Evolutionary conservation across 768 basidiomycete species (phyloP).

Genomic region (Chalciporus piperatus): DNA sequence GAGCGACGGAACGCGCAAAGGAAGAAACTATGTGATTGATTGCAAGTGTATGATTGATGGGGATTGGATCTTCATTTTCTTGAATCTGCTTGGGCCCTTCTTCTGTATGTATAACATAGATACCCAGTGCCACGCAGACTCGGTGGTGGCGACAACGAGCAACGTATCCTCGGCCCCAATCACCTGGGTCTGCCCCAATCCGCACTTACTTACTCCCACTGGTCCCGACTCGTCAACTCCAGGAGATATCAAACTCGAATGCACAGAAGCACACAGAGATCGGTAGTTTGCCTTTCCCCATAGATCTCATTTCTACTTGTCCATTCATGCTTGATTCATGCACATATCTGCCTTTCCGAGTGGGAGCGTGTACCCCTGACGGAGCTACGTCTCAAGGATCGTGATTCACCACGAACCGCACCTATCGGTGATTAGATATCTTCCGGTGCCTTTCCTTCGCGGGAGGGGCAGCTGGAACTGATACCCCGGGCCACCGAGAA

Average conservation of each 20-base stretch:
- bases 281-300: background rate
- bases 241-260: too few species aligned
- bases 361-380: background rate
- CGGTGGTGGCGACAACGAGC: background rate
- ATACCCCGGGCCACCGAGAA: background rate
- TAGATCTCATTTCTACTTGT: background rate
- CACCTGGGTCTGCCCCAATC: background rate
- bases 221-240: too few species aligned
- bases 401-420: too few species aligned
- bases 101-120: background rate
- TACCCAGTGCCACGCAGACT: background rate
- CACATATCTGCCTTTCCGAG: background rate
- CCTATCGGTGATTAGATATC: too few species aligned
- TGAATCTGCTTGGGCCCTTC: background rate
- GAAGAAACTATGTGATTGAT: conserved; percentile 5
- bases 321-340: too few species aligned
- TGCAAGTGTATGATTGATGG: background rate
- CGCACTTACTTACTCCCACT: too few species aligned
- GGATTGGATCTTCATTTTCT: background rate
- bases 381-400: background rate
- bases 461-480: background rate
- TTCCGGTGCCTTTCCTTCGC: too few species aligned
- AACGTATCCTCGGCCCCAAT: background rate
- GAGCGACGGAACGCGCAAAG: conserved; percentile 30
- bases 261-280: background rate